Base-by-base conservation (phyloP, 306 rosid species). In the Sechiopsis laciniata region DNA sequence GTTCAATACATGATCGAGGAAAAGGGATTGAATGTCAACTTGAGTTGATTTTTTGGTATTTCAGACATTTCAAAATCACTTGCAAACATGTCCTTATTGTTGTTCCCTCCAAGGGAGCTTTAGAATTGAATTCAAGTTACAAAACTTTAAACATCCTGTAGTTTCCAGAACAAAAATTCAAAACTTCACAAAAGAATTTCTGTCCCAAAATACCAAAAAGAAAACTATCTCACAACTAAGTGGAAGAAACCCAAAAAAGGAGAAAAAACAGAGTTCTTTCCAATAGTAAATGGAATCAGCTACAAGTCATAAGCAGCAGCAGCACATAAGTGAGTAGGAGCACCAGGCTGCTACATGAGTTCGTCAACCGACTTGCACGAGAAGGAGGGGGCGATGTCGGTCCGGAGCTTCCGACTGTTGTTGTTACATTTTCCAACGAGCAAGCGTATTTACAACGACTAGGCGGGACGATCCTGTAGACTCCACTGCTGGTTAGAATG, bases 371-470 rank as follows among this genome's bases (percentile, higher is more conserved):
- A 59, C 15, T 55, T n/a, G 86, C 85, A 26, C 12, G 24, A 10
- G 84, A 82, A 8, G 76, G 71, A 26, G 90, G 71, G 0, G 77
- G 29, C 26, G 84, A 61, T 7, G 56, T 58, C 32, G 85, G 85
- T 45, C 76, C 29, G 2, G 78, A 76, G 53, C 80, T 67, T 71
- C 82, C 48, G 46, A 29, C 68, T 17, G 84, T 57, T n/a, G 84
- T 50, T 14, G 88, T 78, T 6, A 62, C 87, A 58, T 77, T 87
- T 79, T 92, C 97, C 86, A 74, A 82, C 2, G 90, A 80, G 83
- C 90, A 86, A 58, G 80, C 65, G 85, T 84, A 86, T 14, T 76
- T 84, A 72, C 97, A 92, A 37, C 96, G 96, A 40, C 96, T 87
- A 1, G 97, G 92, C 13, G 87, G 86, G 72, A 81, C 91, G 37